Conservation (phyloP, 169 alveolate species). For the Ichthyophthirius multifiliis region DNA sequence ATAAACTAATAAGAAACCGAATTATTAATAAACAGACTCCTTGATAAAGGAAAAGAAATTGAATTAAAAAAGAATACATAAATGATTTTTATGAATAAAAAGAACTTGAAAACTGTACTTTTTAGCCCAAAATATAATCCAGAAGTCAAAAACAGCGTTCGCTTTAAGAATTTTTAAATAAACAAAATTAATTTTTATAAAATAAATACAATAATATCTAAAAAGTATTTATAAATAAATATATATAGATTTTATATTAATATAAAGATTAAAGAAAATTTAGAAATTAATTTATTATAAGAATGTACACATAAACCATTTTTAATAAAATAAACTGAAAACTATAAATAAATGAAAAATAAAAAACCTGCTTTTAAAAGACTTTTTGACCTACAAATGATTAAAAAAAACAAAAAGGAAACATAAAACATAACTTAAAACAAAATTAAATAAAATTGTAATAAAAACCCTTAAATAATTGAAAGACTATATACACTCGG, state of each 20-base stretch:
- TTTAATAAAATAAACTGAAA: too few relatives aligned
- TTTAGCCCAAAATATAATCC: conserved; percentile 28
- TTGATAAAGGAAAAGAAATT: not conserved
- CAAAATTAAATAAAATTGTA: not conserved
- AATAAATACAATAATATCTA: not conserved
- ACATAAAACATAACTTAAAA: not conserved
- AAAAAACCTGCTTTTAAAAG: not conserved
- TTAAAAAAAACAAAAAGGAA: not conserved
- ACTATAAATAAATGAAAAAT: not conserved
- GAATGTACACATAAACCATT: not conserved
- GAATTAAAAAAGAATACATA: not conserved
- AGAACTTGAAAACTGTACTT: conserved; percentile 47
- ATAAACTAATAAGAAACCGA: too few relatives aligned
- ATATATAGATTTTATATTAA: too few relatives aligned
- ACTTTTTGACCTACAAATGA: not conserved
- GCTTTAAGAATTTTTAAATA: not conserved
- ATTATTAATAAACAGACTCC: not conserved
- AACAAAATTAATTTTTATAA: not conserved
- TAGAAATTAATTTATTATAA: not conserved
- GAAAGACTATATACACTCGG: not conserved
- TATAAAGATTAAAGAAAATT: too few relatives aligned
- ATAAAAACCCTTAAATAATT: not conserved
- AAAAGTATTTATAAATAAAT: not conserved
- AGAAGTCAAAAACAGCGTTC: not conserved
- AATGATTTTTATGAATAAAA: conserved; percentile 18